These are phyloP conservation scores for Murraya paniculata DNA, from an alignment of 345 rosid genomes.

Conservation along the genomic window DNA sequence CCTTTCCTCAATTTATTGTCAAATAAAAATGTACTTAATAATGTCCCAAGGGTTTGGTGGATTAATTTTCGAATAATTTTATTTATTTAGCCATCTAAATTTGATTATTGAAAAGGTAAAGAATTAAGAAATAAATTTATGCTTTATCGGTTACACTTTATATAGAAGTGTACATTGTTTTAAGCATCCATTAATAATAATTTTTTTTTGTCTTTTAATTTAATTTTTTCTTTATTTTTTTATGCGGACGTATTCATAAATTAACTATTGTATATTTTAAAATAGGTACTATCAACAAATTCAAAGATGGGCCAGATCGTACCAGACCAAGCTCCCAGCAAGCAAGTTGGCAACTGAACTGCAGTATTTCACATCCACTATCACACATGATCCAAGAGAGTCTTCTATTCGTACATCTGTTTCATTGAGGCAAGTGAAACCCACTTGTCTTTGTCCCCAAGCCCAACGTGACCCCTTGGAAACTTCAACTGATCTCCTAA, in stretches of 20 bases:
- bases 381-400: slow-evolving; percentile 1
- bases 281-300: no score
- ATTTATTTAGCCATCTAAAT: no score
- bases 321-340: not conserved
- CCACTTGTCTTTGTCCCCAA: slow-evolving; percentile 7
- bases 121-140: no score
- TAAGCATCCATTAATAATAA: no score
- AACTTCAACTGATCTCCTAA: not conserved
- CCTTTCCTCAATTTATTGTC: not conserved
- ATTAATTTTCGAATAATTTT: no score
- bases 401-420: not conserved
- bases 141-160: no score
- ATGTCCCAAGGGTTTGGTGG: not conserved
- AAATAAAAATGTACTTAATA: not conserved
- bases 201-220: no score
- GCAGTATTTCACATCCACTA: not conserved
- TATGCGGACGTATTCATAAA: no score
- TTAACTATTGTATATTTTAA: no score
- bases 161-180: no score
- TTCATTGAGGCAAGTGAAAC: not conserved
- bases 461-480: not conserved
- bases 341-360: not conserved
- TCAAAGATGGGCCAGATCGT: not conserved
- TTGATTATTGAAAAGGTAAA: no score
- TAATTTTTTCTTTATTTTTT: no score